These are phyloP conservation scores for Inonotus hispidus DNA, from an alignment of 1,284 basidiomycete genomes.

Conservation along the genomic window DNA sequence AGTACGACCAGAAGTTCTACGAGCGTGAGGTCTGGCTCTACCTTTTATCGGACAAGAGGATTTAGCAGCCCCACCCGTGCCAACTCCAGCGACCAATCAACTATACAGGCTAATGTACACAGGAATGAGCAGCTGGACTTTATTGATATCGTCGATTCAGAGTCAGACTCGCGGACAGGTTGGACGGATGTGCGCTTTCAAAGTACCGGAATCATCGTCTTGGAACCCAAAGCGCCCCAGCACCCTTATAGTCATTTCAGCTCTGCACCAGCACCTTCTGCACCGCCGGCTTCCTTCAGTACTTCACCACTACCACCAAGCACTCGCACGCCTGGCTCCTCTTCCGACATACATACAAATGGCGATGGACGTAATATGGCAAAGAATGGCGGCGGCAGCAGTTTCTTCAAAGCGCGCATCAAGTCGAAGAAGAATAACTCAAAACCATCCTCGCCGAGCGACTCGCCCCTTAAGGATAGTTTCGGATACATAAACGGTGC, in stretches of 20 bases:
- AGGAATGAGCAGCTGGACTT: neutral
- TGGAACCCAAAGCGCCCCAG: neutral
- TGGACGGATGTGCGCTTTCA: neutral
- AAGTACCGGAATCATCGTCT: neutral
- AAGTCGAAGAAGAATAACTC: constrained; percentile 2
- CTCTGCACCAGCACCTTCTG: neutral
- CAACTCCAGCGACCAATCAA: neutral
- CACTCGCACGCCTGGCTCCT: neutral
- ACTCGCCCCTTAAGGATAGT: neutral
- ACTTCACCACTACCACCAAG: neutral
- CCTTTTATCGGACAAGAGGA: neutral
- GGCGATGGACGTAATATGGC: neutral
- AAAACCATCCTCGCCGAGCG: neutral
- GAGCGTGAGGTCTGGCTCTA: neutral
- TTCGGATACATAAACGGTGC: neutral
- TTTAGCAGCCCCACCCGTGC: neutral
- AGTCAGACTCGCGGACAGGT: neutral
- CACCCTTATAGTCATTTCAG: neutral
- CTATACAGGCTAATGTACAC: neutral
- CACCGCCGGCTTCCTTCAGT: neutral
- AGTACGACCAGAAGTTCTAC: neutral
- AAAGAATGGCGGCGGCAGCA: neutral
- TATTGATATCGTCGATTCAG: neutral
- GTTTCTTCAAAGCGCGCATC: constrained; percentile 2
- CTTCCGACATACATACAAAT: neutral